Base-by-base conservation (phyloP, 83 land plant species). In the Diphasiastrum complanatum region DNA sequence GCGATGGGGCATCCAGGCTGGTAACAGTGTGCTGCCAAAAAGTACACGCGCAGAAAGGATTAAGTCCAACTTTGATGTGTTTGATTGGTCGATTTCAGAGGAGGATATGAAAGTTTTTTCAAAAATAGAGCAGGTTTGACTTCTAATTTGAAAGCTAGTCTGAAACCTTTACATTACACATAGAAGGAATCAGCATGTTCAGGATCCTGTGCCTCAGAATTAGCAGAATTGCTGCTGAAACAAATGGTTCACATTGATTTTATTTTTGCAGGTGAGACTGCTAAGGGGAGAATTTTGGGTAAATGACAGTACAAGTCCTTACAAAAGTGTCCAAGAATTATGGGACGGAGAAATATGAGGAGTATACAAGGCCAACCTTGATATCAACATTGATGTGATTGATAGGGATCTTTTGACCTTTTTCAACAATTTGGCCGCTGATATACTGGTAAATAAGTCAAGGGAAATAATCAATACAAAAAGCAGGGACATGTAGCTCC, bases 1-100 rank as follows among this genome's bases (percentile, higher is more conserved):
- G 5, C 52, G 52, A 8, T 49, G 52, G 52, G 52, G 52, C 18
- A 11, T 49, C 20, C 52, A 49, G 52, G 19, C 8, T 14, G 52
- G 52, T 49, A 14, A 49, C 20, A 49, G 52, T 20, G 52, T 49
- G 20, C 52, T 49, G 12, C 10, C 52, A 6, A 49, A 49, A 19
- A 49, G 52, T 20, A 5, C 19, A 14, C 10, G 19, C 19, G 6
- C 52, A 5, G 52, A 49, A 5, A 14, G 52, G 20, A 14, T 49
- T 20, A 49, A 11, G 19, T 14, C 12, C 10, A 49, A 49, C 52
- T 20, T 11, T 14, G 52, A 49, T 20, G 22, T 49, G 12, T 20
- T 49, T 20, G 52, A 20, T 10, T 49, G 52, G 52, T 14, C 20
- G 5, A 49, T 49, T 49, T 19, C 52, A 20, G 52, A 49, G 8